Percentiles rank a stretch among this genome's conserved stretches.
These are phyloP conservation scores for Magnusiomyces suaveolens DNA, from an alignment of 1,139 yeast species.

Conservation along the genomic window DNA sequence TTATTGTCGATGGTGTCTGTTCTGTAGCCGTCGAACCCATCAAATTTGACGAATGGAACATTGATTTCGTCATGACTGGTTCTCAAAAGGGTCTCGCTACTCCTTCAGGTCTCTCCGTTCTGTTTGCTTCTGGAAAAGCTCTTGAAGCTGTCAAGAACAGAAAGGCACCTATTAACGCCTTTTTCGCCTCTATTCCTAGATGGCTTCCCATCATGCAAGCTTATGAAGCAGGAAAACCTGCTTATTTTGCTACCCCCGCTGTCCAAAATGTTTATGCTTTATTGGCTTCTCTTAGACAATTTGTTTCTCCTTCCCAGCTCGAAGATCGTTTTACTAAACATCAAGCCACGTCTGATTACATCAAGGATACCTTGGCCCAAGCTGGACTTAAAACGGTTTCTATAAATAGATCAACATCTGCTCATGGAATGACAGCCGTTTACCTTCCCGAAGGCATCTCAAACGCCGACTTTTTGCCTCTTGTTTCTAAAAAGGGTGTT, in stretches of 20 bases:
- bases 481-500: conserved; percentile 59
- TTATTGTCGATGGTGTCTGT: conserved; percentile 90
- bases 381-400: conserved; percentile 67
- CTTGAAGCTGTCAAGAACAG: conserved; percentile 45
- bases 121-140: conserved; percentile 69
- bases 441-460: conserved; percentile 71
- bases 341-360: conserved; percentile 48
- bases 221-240: conserved; percentile 71
- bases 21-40: conserved; percentile 83
- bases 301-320: conserved; percentile 46
- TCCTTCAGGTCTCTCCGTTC: conserved; percentile 83
- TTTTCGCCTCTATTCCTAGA: conserved; percentile 66
- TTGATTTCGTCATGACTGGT: conserved; percentile 82
- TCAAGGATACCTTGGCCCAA: conserved; percentile 47
- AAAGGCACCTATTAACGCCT: conserved; percentile 50
- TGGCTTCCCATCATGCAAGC: conserved; percentile 89
- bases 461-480: conserved; percentile 53
- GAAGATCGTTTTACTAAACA: conserved; percentile 58
- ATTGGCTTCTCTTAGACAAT: conserved; percentile 66
- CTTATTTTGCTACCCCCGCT: conserved; percentile 92
- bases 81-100: conserved; percentile 95
- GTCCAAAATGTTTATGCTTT: conserved; percentile 82
- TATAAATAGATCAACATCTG: conserved; percentile 48
- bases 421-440: conserved; percentile 81
- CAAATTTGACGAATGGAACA: conserved; percentile 81